Percentiles rank a stretch among this genome's conserved stretches.
phyloP scores from a whole-genome alignment of 306 rosid species.

The Cercis canadensis region DNA sequence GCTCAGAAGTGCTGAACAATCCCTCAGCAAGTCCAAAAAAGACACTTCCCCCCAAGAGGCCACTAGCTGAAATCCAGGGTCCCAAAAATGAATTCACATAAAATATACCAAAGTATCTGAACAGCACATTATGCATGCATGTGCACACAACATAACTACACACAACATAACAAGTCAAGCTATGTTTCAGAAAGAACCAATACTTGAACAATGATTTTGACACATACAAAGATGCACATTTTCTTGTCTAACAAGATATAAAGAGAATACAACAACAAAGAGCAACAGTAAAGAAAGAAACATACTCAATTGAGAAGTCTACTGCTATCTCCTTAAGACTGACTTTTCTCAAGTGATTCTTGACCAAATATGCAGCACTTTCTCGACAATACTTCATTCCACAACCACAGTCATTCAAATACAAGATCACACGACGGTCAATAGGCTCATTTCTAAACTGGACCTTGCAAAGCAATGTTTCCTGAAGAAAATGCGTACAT shows the following conservation, averaged over 20 bases:
- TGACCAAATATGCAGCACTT: conserved; percentile 78
- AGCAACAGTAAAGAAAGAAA: conserved; percentile 30
- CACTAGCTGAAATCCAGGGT: background rate
- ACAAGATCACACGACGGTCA: conserved; percentile 80
- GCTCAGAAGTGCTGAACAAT: no score
- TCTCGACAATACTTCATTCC: conserved; percentile 77
- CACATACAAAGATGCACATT: background rate
- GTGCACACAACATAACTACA: background rate
- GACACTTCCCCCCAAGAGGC: no score
- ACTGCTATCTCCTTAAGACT: conserved; percentile 82
- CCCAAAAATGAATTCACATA: background rate
- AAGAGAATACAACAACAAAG: conserved; percentile 16
- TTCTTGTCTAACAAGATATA: background rate
- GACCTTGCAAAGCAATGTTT: conserved; percentile 84
- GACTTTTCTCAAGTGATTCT: conserved; percentile 79
- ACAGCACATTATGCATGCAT: background rate
- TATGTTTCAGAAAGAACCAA: background rate
- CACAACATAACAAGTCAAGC: conserved; percentile 9
- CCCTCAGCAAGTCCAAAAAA: no score
- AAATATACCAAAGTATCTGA: background rate
- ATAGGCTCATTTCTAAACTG: conserved; percentile 73
- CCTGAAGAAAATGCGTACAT: conserved; percentile 55
- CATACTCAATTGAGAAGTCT: conserved; percentile 86
- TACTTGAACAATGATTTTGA: background rate
- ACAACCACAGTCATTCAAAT: conserved; percentile 79